Base-by-base conservation (phyloP, 179 eudicot genomes). In the Beta lomatogona region DNA sequence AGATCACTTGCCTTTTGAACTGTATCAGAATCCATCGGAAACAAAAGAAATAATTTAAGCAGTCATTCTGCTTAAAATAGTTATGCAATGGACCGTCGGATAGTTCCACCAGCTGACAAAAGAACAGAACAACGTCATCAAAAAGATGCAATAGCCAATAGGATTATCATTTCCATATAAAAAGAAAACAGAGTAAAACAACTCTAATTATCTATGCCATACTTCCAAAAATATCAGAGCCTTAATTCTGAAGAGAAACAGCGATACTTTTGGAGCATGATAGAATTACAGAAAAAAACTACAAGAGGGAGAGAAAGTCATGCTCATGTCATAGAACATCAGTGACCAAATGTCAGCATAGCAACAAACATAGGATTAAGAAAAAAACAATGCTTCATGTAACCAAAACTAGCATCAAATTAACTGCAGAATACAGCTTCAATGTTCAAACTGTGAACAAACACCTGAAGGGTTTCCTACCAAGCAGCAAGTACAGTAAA, bases 11-110 rank as follows among this genome's bases (percentile, higher is more conserved):
- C 98, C 98, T 91, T 88, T 95, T 93, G 67, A 95, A 93, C 80
- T 93, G 98, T 85, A 95, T 95, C 77, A 95, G 94, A 76, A 95
- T 83, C 98, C 98, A 95, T 72, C 98, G 97, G 88, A 95, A 95
- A 88, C 97, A 95, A 81, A 95, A 95, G 95, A 95, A 95, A 81
- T 93, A 93, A 69, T 95, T 95, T 85, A 95, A 88, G 90, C 98
- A 95, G 83, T 95, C 98, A 16, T 90, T 88, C 88, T 93, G 88
- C 89, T 87, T 72, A 63, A 95, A 91, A 79, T 92, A 94, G 84
- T 89, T 90, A 67, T 93, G 98, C 85, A 95, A 83, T 79, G 97
- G 97, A 81, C 86, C 71, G 88, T 95, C 98, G 75, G 92, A 87
- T 87, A 93, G 78, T 88, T 95, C 98, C 82, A 95, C 95, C 85